A percentile compares a stretch with the other conserved stretches of the same genome.
phyloP scores from a whole-genome alignment of 768 basidiomycete species.

The Tricholoma saponaceum region DNA sequence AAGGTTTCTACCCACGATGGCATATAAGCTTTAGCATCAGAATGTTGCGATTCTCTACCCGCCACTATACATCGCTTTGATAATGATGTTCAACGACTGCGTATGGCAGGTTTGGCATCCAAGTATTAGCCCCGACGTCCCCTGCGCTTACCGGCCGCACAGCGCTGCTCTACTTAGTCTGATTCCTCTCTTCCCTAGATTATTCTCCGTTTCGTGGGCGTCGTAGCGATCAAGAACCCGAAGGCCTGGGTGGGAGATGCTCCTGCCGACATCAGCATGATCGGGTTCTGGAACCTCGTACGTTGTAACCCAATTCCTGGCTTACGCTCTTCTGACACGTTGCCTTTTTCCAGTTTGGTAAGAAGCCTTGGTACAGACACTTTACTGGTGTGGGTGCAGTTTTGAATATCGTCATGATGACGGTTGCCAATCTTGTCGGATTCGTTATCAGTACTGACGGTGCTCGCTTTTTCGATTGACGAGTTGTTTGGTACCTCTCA shows the following conservation, averaged over 20 bases:
- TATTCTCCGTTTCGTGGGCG: slow-evolving; percentile 91
- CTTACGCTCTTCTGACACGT: slow-evolving; percentile 2
- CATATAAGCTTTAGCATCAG: slow-evolving; percentile 93
- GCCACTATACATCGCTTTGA: slow-evolving; percentile 93
- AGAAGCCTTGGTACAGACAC: slow-evolving; percentile 78
- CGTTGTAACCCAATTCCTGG: not conserved
- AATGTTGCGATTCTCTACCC: slow-evolving; percentile 90
- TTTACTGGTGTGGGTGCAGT: slow-evolving; percentile 79
- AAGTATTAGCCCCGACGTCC: slow-evolving; percentile 59
- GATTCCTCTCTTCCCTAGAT: slow-evolving; percentile 74
- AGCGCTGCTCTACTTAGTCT: slow-evolving; percentile 54
- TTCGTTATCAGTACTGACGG: slow-evolving; percentile 91
- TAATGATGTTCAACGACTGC: slow-evolving; percentile 95
- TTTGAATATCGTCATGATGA: slow-evolving; percentile 83
- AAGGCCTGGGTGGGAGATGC: slow-evolving; percentile 78
- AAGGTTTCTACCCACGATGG: slow-evolving; percentile 89
- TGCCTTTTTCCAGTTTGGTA: slow-evolving; percentile 51
- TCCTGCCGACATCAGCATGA: slow-evolving; percentile 81
- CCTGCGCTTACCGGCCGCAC: slow-evolving; percentile 33
- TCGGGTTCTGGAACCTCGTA: slow-evolving; percentile 97
- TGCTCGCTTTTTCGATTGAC: slow-evolving; percentile 54
- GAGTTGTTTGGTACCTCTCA: slow-evolving; percentile 61
- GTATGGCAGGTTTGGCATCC: slow-evolving; percentile 65
- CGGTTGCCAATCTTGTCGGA: slow-evolving; percentile 89
- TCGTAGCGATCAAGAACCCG: slow-evolving; percentile 91